These are phyloP conservation scores for Boletus huronensis DNA, from an alignment of 768 basidiomycete genomes.

Conservation along the genomic window DNA sequence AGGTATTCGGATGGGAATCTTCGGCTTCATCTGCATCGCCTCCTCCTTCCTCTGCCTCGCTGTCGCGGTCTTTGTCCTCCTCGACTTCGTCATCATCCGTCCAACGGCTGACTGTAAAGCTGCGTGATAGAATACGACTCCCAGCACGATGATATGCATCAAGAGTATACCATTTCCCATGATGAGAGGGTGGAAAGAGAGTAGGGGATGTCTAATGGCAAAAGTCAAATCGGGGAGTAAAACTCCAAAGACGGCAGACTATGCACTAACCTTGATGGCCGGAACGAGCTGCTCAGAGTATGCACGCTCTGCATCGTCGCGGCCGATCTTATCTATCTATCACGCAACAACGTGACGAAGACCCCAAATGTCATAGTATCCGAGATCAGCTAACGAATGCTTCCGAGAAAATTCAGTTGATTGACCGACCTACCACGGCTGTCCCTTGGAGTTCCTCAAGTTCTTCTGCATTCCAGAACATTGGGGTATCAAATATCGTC, in stretches of 20 bases:
- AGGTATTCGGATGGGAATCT: conserved; percentile 21
- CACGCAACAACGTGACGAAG: neutral
- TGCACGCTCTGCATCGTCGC: conserved; percentile 72
- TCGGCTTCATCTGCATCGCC: conserved; percentile 30
- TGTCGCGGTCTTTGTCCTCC: conserved; percentile 3
- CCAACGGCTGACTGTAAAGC: conserved; percentile 78
- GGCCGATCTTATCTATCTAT: conserved; percentile 77
- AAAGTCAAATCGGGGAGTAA: neutral
- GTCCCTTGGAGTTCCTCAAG: conserved; percentile 76
- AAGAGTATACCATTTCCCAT: conserved; percentile 55
- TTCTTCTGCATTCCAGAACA: conserved; percentile 87
- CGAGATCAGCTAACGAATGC: neutral
- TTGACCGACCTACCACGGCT: conserved; percentile 72
- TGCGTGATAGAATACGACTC: conserved; percentile 86
- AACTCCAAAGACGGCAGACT: neutral
- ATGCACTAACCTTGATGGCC: conserved; percentile 55
- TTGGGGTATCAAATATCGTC: conserved; percentile 75
- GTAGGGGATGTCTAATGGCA: conserved; percentile 56
- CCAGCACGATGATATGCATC: conserved; percentile 85
- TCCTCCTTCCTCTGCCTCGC: conserved; percentile 36
- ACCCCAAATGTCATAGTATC: neutral
- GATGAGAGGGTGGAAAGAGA: conserved; percentile 58
- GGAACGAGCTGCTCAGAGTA: conserved; percentile 68
- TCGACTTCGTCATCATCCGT: conserved; percentile 33
- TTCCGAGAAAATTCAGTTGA: neutral